Conservation (phyloP, 345 rosid species). For the Ceriops decandra region DNA sequence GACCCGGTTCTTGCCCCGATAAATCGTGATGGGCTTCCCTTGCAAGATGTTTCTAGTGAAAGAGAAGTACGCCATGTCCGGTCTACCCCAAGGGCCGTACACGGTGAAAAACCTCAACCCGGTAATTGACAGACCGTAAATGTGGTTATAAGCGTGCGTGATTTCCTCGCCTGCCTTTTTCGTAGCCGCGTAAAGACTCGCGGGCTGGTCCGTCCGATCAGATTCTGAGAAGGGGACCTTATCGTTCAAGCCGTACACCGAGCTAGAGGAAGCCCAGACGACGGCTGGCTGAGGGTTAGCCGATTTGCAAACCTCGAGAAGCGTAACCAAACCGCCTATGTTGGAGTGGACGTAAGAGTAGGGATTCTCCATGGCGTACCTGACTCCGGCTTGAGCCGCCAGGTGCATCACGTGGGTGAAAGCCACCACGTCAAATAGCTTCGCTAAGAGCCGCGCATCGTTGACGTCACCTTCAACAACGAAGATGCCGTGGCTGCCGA, state of each 20-base stretch:
- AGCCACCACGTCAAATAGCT: constrained; percentile 69
- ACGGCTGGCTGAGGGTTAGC: constrained; percentile 77
- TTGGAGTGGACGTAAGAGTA: constrained; percentile 67
- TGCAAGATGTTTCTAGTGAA: constrained; percentile 47
- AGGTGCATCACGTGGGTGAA: constrained; percentile 85
- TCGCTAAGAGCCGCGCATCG: constrained; percentile 49
- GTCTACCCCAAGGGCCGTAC: constrained; percentile 85
- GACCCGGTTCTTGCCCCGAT: constrained; percentile 56
- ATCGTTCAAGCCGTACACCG: constrained; percentile 73
- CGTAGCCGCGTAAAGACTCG: constrained; percentile 82
- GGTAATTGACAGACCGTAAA: constrained; percentile 73
- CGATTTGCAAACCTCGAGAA: constrained; percentile 62
- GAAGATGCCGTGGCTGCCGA: constrained; percentile 43
- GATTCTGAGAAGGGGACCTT: constrained; percentile 65
- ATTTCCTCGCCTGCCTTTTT: constrained; percentile 85
- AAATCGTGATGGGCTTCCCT: constrained; percentile 69
- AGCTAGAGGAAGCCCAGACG: constrained; percentile 86
- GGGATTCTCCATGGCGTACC: constrained; percentile 73
- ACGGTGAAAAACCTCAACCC: constrained; percentile 81
- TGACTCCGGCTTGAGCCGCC: constrained; percentile 87
- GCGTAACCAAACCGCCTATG: constrained; percentile 65
- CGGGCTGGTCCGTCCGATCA: constrained; percentile 73
- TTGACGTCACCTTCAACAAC: constrained; percentile 68
- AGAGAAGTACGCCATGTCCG: constrained; percentile 83
- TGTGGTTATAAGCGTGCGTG: constrained; percentile 75